These are phyloP conservation scores for Cladosporium sp. DNA, from an alignment of 2,329 filamentous ascomycete genomes.

Conservation along the genomic window DNA sequence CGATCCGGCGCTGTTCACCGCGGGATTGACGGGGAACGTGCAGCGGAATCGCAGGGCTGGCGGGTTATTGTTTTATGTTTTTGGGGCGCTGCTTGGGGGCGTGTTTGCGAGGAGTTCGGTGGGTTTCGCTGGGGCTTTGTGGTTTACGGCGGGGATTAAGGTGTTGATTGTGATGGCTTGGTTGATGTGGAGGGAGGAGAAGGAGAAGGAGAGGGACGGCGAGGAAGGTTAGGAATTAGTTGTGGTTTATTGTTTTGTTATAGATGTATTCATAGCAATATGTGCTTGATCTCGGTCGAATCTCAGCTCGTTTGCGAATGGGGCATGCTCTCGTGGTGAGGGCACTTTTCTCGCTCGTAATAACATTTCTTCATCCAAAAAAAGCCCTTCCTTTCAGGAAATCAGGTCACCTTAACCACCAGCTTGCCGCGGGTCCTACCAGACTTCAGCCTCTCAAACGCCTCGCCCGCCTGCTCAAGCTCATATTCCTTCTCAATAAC, in stretches of 20 bases:
- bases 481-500: slow-evolving; percentile 58
- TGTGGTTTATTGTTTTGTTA: background rate
- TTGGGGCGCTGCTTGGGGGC: slow-evolving; percentile 55
- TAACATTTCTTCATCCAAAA: background rate
- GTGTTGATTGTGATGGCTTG: slow-evolving; percentile 38
- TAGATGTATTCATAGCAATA: background rate
- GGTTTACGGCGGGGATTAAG: slow-evolving; percentile 44
- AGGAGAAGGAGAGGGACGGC: slow-evolving; percentile 23
- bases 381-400: background rate
- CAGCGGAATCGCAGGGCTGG: slow-evolving; percentile 53
- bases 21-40: slow-evolving; percentile 42
- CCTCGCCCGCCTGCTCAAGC: slow-evolving; percentile 58
- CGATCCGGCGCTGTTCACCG: slow-evolving; percentile 53
- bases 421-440: slow-evolving; percentile 61
- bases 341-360: background rate
- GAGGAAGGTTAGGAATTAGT: background rate
- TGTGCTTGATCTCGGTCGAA: background rate
- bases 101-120: slow-evolving; percentile 52
- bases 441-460: slow-evolving; percentile 59
- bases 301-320: background rate
- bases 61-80: slow-evolving; percentile 50
- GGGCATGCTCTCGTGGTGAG: background rate
- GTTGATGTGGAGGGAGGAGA: slow-evolving; percentile 40
- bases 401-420: slow-evolving; percentile 41
- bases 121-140: slow-evolving; percentile 52